phyloP scores from a whole-genome alignment of 306 rosid genomes.

The Dryas drummondii region DNA sequence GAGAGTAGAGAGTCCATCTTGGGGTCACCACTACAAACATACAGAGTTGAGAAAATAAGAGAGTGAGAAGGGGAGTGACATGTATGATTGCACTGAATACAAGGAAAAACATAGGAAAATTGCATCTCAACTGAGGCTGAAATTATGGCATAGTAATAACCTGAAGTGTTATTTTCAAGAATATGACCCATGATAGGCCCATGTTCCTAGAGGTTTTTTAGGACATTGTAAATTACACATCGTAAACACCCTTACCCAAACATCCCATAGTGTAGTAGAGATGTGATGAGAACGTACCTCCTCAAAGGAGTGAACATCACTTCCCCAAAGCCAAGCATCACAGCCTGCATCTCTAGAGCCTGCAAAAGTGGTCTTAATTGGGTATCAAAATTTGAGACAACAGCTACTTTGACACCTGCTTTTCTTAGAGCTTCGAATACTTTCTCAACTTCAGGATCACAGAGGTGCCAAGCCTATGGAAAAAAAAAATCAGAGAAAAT shows the following conservation, averaged over 20 bases:
- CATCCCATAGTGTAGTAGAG: slow-evolving; percentile 9
- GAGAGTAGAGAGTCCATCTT: too few relatives aligned
- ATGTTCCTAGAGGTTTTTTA: not conserved
- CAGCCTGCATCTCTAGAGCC: slow-evolving; percentile 97
- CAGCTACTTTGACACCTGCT: slow-evolving; percentile 78
- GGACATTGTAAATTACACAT: not conserved
- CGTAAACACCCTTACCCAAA: not conserved
- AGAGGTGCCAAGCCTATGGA: slow-evolving; percentile 89
- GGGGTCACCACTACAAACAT: too few relatives aligned
- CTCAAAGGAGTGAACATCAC: slow-evolving; percentile 85
- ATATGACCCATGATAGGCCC: not conserved
- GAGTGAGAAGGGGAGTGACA: too few relatives aligned
- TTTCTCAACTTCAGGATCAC: slow-evolving; percentile 77
- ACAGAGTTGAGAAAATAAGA: too few relatives aligned
- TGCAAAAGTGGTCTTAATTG: slow-evolving; percentile 79
- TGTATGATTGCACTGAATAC: too few relatives aligned
- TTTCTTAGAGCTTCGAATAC: slow-evolving; percentile 70
- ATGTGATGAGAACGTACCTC: slow-evolving; percentile 56
- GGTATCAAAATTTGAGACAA: slow-evolving; percentile 93
- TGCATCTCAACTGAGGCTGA: too few relatives aligned
- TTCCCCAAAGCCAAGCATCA: slow-evolving; percentile 99
- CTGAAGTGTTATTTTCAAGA: too few relatives aligned
- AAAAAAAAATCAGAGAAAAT: slow-evolving; percentile 16
- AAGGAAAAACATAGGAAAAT: too few relatives aligned
- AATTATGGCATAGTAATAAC: too few relatives aligned